A percentile compares a stretch with the other conserved stretches of the same genome.
Conservation (phyloP, 73 alveolate species). For the Halteria grandinella region DNA sequence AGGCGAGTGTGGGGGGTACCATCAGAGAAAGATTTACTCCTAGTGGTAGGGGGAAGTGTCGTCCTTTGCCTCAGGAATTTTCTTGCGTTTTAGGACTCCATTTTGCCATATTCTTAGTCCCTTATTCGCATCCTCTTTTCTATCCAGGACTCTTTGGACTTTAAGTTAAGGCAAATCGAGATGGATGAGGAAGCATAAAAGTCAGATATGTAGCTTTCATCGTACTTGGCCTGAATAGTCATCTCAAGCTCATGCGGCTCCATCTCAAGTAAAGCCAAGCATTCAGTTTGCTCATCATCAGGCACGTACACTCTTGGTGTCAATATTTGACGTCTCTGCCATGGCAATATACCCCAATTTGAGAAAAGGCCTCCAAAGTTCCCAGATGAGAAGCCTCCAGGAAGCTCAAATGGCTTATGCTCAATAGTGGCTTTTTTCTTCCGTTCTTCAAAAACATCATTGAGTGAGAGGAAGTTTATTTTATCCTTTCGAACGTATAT, state of each 20-base stretch:
- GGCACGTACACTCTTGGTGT: slow-evolving; percentile 5
- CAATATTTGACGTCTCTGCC: neutral
- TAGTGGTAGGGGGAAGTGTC: neutral
- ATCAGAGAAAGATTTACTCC: too few species aligned
- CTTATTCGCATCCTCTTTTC: slow-evolving; percentile 12
- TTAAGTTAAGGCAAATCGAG: slow-evolving; percentile 13
- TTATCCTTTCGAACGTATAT: slow-evolving; percentile 14
- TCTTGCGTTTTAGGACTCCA: neutral
- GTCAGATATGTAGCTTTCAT: slow-evolving; percentile 38
- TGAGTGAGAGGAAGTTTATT: neutral
- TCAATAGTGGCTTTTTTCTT: neutral
- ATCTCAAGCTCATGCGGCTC: slow-evolving; percentile 1
- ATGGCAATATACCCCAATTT: neutral
- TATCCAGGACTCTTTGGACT: too few species aligned
- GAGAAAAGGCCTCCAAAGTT: neutral
- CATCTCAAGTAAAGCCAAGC: neutral
- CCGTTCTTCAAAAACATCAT: slow-evolving; percentile 26
- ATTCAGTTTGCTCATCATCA: slow-evolving; percentile 32
- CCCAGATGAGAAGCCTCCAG: too few species aligned
- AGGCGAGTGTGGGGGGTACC: too few species aligned
- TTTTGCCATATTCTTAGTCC: slow-evolving; percentile 1
- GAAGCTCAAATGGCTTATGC: neutral
- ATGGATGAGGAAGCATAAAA: slow-evolving; percentile 34
- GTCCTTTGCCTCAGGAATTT: neutral
- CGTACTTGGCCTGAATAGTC: neutral